Evolutionary conservation across 23 red algal genomes (phyloP), one percentile per base, ranked within the genome.

Genomic region (Gracilaria gracilis): DNA sequence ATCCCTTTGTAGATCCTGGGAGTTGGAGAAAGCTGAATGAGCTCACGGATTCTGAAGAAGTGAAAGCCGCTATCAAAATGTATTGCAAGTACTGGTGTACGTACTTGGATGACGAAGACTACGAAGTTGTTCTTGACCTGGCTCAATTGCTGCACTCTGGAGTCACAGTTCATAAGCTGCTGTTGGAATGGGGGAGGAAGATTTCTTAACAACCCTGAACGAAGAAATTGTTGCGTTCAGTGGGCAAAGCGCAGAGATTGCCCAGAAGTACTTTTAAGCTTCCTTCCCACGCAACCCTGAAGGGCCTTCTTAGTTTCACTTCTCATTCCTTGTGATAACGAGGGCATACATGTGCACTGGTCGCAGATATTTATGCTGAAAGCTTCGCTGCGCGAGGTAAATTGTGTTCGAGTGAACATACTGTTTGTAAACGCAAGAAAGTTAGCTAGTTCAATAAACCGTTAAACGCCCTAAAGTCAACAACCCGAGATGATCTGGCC

Each of bases 41-140:
- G 8, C 27, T 32, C 16, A 37, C 7, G 28, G 64, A 69, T 9
- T 69, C 27, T 69, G 64, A 69, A 69, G 31, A 36, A 69, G 64
- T 37, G 28, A 32, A 69, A 69, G 31, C 4, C 5, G 64, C 64
- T 38, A 20, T 69, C 27, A 38, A 36, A 9, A 34, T 20, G 28
- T 69, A 69, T 19, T 69, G 64, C 32, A 69, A 19, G 32, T 69
- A 69, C 32, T 69, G 64, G 64, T 69, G 64, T 37, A 69, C 64
- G 25, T 69, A 34, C 37, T 19, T 69, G 32, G 11, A 69, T 34
- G 64, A 69, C 16, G 64, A 69, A 34, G 64, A 69, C 31, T 69
- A 69, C 16, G 31, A 28, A 20, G 13, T 69, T 37, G 64, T 69
- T 69, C 33, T 69, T 1, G 64, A 69, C 9, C 33, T 69, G 64